Evolutionary conservation across 345 rosid genomes (phyloP).

Genomic region (Trapa bicornis): DNA sequence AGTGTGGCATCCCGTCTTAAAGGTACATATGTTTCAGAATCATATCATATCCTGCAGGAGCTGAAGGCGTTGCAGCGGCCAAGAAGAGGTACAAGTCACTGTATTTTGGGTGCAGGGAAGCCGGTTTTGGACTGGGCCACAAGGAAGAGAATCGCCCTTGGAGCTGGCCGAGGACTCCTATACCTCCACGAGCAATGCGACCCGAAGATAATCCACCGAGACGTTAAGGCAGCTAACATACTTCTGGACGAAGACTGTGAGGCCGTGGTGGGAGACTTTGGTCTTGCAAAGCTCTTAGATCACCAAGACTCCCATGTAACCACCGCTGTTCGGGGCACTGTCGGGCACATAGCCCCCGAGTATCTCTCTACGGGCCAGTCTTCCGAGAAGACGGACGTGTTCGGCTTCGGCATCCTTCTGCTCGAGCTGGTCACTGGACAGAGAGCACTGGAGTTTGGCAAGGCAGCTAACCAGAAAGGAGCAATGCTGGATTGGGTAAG

Average conservation of each 20-base stretch:
- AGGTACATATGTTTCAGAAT: constrained; percentile 25
- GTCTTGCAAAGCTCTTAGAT: constrained; percentile 87
- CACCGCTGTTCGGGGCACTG: constrained; percentile 93
- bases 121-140: constrained; percentile 86
- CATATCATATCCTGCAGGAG: too few relatives aligned
- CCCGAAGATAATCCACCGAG: constrained; percentile 95
- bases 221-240: constrained; percentile 97
- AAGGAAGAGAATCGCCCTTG: constrained; percentile 82
- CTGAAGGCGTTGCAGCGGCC: too few relatives aligned
- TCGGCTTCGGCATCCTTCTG: constrained; percentile 89
- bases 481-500: constrained; percentile 95
- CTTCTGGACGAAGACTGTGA: constrained; percentile 82
- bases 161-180: constrained; percentile 83
- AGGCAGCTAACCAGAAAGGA: constrained; percentile 89
- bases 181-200: constrained; percentile 97
- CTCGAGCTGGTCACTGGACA: constrained; percentile 91
- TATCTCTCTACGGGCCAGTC: constrained; percentile 97
- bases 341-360: constrained; percentile 97
- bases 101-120: constrained; percentile 27
- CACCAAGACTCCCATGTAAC: constrained; percentile 97
- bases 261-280: constrained; percentile 97
- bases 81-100: too few relatives aligned
- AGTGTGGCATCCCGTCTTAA: constrained; percentile 93
- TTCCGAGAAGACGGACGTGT: constrained; percentile 94
- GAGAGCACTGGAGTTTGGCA: constrained; percentile 85